A percentile compares a stretch with the other conserved stretches of the same genome.
Evolutionary conservation across 208 protist species (phyloP).

Genomic region (Porcisia deanei): DNA sequence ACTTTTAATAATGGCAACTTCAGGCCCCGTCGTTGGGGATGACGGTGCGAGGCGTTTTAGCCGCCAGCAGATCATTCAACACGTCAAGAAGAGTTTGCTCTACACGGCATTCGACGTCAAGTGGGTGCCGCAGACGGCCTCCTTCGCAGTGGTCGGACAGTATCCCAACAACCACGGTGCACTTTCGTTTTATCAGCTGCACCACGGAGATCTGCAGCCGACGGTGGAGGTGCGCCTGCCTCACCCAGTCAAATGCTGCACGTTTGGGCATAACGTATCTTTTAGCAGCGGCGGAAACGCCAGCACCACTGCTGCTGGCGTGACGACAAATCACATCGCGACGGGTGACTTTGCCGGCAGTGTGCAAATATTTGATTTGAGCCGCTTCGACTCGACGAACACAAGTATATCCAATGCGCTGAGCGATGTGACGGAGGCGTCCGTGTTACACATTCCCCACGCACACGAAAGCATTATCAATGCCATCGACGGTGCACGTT

Average conservation of each 20-base stretch:
- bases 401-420: constrained; percentile 19
- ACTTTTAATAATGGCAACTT: constrained; percentile 24
- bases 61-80: constrained; percentile 93
- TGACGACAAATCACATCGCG: constrained; percentile 30
- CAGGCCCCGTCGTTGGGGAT: constrained; percentile 25
- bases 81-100: constrained; percentile 88
- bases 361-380: constrained; percentile 80
- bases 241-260: constrained; percentile 91
- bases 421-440: constrained; percentile 35
- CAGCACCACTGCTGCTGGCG: not conserved
- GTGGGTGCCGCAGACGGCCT: constrained; percentile 89
- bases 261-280: constrained; percentile 74
- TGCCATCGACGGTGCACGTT: constrained; percentile 92
- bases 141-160: constrained; percentile 80
- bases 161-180: constrained; percentile 90
- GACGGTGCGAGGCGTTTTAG: constrained; percentile 44
- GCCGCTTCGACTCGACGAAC: constrained; percentile 33
- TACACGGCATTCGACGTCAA: constrained; percentile 91
- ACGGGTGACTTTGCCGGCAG: constrained; percentile 90
- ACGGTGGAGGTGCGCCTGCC: constrained; percentile 54
- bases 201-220: constrained; percentile 71
- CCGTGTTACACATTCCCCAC: constrained; percentile 62
- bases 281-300: constrained; percentile 14
- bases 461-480: constrained; percentile 95
- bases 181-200: constrained; percentile 77